Evolutionary conservation across 139 green algal species (phyloP), one percentile per base, ranked within the genome.

Genomic region (Medakamo hakoo): DNA sequence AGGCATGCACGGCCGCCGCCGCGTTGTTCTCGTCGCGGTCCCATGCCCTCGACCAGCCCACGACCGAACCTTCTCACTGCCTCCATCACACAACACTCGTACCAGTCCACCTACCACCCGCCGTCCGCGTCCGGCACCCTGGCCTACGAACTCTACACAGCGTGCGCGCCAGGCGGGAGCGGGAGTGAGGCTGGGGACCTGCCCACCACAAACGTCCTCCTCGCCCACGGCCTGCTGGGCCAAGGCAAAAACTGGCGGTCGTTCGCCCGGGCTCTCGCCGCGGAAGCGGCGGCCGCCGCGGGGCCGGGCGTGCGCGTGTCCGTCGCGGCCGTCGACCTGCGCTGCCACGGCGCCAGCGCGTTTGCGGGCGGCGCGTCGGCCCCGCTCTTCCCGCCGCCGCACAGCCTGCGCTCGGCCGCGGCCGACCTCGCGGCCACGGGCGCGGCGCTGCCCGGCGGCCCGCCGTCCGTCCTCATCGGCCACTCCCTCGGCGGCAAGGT

Each of bases 401-500:
- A 52, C 40, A 52, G 9, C 40, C 9, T 52, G 40, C 9, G 16
- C 9, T 9, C 40, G 40, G 40, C 40, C 40, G 40, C 40, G 9
- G 40, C 40, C 40, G 40, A 52, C 40, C 9, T 52, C 9, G 9
- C 16, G 40, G 40, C 40, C 40, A 52, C 40, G 16, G 40, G 9
- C 9, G 16, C 9, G 9, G 40, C 40, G 40, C 40, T 52, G 40
- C 16, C 9, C 40, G 40, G 40, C 40, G 40, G 40, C 40, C 40
- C 40, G 25, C 67, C 71, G 27, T n/a, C 76, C 23, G 26, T 76
- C 16, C 40, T 77, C 16, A 49, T 75, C 16, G 77, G 77, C 14
- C 79, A 87, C 55, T 79, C 65, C n/a, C 28, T 86, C 60, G 80
- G 80, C 2, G 80, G 80, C 9, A 87, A 87, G 63, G 79, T 87